Base-by-base conservation (phyloP, 345 rosid species). In the Gossypium thurberi region DNA sequence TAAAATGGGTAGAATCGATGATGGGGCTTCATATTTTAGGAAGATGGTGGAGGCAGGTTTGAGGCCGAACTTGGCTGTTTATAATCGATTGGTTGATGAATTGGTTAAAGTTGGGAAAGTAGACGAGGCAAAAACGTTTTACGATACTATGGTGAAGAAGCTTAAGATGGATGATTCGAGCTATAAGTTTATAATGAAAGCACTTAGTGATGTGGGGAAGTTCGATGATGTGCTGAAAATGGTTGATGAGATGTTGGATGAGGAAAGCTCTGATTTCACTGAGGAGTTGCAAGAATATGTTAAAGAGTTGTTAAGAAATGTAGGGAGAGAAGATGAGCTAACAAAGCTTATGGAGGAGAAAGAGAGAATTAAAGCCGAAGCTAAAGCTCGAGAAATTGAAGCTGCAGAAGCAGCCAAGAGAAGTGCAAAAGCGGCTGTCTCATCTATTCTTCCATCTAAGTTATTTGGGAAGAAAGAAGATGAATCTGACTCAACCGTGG, bases 261-360 rank as follows among this genome's bases (percentile, higher is more conserved):
- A 87, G 2, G 97, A 88, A 48, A 83, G 78, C 2, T 75, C 81
- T 0, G 89, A 87, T 12, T 81, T 90, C 4, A 81, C 79, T 57
- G 93, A 84, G 76, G 97, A 89, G 72, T 71, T 92, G 76, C 91
- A 92, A 80, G 97, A 88, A 75, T 89, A 86, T 81, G 93, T 84
- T 28, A 87, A 84, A 79, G 90, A 59, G 26, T 90, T 8, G 76
- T 77, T 94, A 75, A 76, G 84, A 70, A 91, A 88, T 73, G 96
- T 78, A 67, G 94, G 91, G 57, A 87, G 96, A 79, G 98, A 82
- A 55, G 93, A 86, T 13, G 94, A 94, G 51, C 77, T 91, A 79
- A 75, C 79, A 25, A 90, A 85, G 82, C 94, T 94, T 67, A 83
- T 94, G 79, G 96, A 89, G 68, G 91, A 90, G 74, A 94, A 94